These are phyloP conservation scores for Metschnikowia baotianmanensis DNA, from an alignment of 805 yeast genomes.

Conservation along the genomic window DNA sequence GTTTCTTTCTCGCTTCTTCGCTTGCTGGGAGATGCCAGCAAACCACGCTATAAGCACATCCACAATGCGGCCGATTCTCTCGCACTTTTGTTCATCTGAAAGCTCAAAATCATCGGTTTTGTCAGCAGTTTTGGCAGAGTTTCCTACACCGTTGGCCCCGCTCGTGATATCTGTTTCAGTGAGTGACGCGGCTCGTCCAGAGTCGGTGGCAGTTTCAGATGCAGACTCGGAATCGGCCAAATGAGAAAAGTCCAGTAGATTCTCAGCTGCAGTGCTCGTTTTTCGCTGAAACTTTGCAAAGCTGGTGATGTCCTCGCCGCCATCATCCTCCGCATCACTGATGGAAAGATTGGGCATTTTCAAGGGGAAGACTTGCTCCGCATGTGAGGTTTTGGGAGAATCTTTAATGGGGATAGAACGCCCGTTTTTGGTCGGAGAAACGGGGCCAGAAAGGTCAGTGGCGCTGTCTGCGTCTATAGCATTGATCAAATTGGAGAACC, in stretches of 20 bases:
- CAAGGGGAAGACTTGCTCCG: not conserved
- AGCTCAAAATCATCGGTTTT: constrained; percentile 17
- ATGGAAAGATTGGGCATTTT: not conserved
- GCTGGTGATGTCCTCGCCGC: constrained; percentile 17
- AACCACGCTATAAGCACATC: constrained; percentile 25
- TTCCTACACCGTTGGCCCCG: not conserved
- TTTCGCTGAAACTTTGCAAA: constrained; percentile 1
- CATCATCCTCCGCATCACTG: constrained; percentile 1
- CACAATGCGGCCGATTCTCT: constrained; percentile 18
- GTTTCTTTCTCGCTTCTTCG: constrained; percentile 11
- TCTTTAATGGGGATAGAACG: not conserved
- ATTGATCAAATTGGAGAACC: not conserved
- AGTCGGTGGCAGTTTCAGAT: not conserved
- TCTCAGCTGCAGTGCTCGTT: not conserved
- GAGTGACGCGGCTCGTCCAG: not conserved
- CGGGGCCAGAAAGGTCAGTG: too few species aligned
- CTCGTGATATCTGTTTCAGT: not conserved
- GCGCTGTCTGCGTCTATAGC: too few species aligned
- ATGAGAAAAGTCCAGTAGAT: not conserved
- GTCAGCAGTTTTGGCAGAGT: not conserved
- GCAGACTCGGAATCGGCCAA: too few species aligned
- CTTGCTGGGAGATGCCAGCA: constrained; percentile 13
- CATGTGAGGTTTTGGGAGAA: not conserved
- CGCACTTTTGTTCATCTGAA: constrained; percentile 22
- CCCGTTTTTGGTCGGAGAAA: constrained; percentile 1